Conservation (phyloP, 225 moss, liverwort and hornwort species). For the Takakia lepidozioides region DNA sequence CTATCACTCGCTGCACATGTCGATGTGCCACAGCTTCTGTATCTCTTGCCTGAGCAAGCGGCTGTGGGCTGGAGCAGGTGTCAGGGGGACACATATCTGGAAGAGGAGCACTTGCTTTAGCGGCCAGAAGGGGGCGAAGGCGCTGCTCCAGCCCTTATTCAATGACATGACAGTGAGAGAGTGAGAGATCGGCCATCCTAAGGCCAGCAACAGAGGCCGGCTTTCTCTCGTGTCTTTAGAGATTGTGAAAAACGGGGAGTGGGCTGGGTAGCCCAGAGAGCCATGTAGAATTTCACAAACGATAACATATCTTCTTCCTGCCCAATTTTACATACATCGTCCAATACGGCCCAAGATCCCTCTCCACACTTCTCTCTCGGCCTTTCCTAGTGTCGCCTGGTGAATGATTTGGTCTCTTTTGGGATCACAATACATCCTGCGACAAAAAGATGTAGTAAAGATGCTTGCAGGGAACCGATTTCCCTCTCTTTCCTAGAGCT, state of each 20-base stretch:
- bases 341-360: conserved; percentile 5
- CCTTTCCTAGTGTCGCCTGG: no score
- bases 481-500: no score
- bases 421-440: no score
- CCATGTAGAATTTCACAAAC: conserved; percentile 54
- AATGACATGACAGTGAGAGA: conserved; percentile 33
- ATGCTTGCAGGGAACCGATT: no score
- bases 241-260: conserved; percentile 42
- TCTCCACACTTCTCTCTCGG: background rate
- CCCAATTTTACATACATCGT: conserved; percentile 1
- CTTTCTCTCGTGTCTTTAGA: conserved; percentile 18
- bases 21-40: conserved; percentile 14
- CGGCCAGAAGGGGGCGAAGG: conserved; percentile 14
- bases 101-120: conserved; percentile 7
- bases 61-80: conserved; percentile 14
- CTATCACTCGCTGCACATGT: conserved; percentile 31
- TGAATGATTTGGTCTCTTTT: no score
- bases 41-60: conserved; percentile 14
- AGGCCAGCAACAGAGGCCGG: conserved; percentile 45
- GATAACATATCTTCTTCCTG: conserved; percentile 15
- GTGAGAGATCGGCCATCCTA: conserved; percentile 58
- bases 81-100: conserved; percentile 25
- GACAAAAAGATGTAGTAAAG: no score
- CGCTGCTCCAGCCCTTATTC: conserved; percentile 23
- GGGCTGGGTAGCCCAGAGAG: conserved; percentile 59